Evolutionary conservation across 2,329 filamentous ascomycete genomes (phyloP).

Genomic region (Claviceps quebecensis): DNA sequence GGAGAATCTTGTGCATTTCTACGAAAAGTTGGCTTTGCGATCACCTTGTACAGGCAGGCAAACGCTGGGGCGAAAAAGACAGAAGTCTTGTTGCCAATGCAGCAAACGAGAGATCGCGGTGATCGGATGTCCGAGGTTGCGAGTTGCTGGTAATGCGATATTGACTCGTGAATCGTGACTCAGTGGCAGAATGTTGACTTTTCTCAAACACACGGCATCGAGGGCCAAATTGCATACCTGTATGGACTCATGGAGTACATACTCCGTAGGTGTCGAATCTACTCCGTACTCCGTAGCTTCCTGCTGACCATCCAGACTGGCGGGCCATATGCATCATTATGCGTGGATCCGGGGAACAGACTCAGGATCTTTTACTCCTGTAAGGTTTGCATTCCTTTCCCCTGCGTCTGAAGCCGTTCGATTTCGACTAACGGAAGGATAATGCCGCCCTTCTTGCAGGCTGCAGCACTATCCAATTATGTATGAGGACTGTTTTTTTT

Average conservation of each 20-base stretch:
- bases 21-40: too few species aligned
- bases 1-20: too few species aligned
- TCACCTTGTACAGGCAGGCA: neutral
- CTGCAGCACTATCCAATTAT: too few species aligned
- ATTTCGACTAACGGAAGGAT: neutral
- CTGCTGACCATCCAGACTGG: neutral
- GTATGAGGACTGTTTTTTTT: too few species aligned
- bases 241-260: slow-evolving; percentile 2
- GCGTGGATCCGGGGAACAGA: neutral
- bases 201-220: neutral
- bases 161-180: slow-evolving; percentile 3
- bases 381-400: neutral
- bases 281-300: neutral
- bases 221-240: slow-evolving; percentile 1
- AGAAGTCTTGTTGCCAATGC: neutral
- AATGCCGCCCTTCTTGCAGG: neutral
- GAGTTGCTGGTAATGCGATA: slow-evolving; percentile 1
- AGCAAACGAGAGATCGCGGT: neutral
- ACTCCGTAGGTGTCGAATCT: slow-evolving; percentile 2
- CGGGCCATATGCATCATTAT: neutral
- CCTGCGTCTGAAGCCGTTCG: neutral
- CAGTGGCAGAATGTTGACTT: neutral
- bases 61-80: neutral
- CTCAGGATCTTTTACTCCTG: neutral
- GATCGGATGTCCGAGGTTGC: neutral